These are phyloP conservation scores for Tetrahymena malaccensis DNA, from an alignment of 73 alveolate genomes.

Conservation along the genomic window DNA sequence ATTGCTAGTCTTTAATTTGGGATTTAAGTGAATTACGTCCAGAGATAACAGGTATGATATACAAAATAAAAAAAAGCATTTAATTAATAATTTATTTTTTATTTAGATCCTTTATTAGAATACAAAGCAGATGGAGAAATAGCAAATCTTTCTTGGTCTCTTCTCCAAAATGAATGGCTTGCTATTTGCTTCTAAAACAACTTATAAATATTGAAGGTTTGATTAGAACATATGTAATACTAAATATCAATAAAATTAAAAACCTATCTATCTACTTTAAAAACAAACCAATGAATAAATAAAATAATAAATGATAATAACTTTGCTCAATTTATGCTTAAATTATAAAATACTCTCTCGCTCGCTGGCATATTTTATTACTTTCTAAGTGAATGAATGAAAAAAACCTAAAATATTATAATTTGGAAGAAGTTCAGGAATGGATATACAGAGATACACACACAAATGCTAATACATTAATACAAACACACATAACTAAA, in stretches of 20 bases:
- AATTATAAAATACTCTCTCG: too few relatives aligned
- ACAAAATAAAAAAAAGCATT: not conserved
- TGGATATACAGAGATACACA: too few relatives aligned
- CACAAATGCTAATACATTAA: not conserved
- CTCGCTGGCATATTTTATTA: not conserved
- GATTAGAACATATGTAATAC: not conserved
- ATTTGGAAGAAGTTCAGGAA: not conserved
- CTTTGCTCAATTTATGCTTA: not conserved
- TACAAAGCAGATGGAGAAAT: constrained; percentile 46
- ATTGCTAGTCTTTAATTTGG: constrained; percentile 82
- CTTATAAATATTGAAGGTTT: constrained; percentile 25
- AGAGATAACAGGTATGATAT: not conserved
- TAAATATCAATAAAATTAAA: not conserved
- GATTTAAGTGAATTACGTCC: constrained; percentile 67
- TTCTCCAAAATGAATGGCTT: constrained; percentile 4
- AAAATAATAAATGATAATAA: not conserved
- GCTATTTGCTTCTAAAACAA: constrained; percentile 19
- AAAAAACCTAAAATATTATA: not conserved
- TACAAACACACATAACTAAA: not conserved
- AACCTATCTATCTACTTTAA: not conserved
- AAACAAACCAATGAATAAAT: not conserved
- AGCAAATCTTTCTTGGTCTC: constrained; percentile 48
- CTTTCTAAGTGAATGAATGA: not conserved
- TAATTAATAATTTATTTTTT: not conserved
- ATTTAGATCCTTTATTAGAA: constrained; percentile 43